These are phyloP conservation scores for Phytophthora cajani DNA, from an alignment of 352 stramenopile species.

Conservation along the genomic window DNA sequence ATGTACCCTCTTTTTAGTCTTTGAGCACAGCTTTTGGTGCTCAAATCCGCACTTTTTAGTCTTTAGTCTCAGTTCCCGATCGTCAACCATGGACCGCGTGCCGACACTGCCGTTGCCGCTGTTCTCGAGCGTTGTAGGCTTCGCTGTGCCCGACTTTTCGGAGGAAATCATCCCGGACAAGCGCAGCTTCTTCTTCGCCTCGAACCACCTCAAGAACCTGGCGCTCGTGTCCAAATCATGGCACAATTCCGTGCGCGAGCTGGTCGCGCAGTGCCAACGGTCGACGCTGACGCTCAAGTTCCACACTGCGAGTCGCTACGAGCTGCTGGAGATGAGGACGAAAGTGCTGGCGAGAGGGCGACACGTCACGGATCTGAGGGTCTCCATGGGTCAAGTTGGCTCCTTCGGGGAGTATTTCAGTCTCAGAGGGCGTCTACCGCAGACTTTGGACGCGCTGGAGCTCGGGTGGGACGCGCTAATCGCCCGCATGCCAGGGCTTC, in stretches of 20 bases:
- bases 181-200: background rate
- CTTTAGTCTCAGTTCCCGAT: background rate
- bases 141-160: constrained; percentile 10
- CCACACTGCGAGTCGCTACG: constrained; percentile 21
- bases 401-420: constrained; percentile 29
- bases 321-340: constrained; percentile 22
- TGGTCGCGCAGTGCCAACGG: constrained; percentile 20
- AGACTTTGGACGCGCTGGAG: constrained; percentile 27
- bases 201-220: constrained; percentile 12
- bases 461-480: constrained; percentile 31
- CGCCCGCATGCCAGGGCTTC: constrained; percentile 17
- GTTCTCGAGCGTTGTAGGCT: constrained; percentile 6
- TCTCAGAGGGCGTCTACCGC: constrained; percentile 17
- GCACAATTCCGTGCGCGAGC: constrained; percentile 23
- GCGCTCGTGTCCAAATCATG: constrained; percentile 38
- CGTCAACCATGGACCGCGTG: constrained; percentile 6
- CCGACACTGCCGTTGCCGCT: constrained; percentile 13
- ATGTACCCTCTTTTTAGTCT: background rate
- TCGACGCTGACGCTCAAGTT: constrained; percentile 33
- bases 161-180: constrained; percentile 15
- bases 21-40: no score
- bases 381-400: constrained; percentile 31
- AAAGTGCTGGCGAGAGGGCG: constrained; percentile 17
- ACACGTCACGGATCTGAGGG: constrained; percentile 30
- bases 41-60: background rate